Conservation (phyloP, 1,139 yeast genomes). For the Magnusiomyces sp. region DNA sequence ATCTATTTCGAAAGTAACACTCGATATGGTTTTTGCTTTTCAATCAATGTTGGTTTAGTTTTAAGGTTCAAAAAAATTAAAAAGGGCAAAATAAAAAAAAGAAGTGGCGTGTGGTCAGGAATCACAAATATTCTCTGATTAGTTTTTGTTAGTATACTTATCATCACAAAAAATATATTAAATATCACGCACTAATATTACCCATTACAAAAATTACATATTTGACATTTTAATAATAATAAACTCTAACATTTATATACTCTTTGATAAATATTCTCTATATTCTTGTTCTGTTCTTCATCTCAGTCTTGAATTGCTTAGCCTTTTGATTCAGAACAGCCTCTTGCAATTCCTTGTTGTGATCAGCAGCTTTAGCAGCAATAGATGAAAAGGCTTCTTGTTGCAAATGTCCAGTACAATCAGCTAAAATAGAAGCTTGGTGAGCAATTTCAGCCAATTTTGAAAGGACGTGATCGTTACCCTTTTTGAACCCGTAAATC, state of each 20-base stretch:
- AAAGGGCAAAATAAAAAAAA: no score
- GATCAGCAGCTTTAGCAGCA: slow-evolving; percentile 8
- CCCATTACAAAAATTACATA: no score
- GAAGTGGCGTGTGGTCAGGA: no score
- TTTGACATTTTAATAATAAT: no score
- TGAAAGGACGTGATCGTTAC: slow-evolving; percentile 62
- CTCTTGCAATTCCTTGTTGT: slow-evolving; percentile 8
- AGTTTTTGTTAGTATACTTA: background rate
- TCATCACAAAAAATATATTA: no score
- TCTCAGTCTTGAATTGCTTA: slow-evolving; percentile 10
- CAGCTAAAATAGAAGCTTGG: slow-evolving; percentile 66
- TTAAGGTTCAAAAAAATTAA: no score
- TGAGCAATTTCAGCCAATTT: slow-evolving; percentile 68
- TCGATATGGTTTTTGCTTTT: no score
- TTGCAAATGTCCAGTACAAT: slow-evolving; percentile 45
- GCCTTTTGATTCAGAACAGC: slow-evolving; percentile 11
- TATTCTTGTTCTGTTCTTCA: slow-evolving; percentile 10
- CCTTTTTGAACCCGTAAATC: slow-evolving; percentile 75
- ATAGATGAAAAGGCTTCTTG: slow-evolving; percentile 14
- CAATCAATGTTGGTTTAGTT: no score
- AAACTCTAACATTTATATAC: no score
- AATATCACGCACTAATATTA: no score
- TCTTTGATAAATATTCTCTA: background rate
- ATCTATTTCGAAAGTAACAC: no score
- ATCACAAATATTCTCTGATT: no score